Base-by-base conservation (phyloP, 2,329 filamentous ascomycete genomes). In the Trichophyton equinum region DNA sequence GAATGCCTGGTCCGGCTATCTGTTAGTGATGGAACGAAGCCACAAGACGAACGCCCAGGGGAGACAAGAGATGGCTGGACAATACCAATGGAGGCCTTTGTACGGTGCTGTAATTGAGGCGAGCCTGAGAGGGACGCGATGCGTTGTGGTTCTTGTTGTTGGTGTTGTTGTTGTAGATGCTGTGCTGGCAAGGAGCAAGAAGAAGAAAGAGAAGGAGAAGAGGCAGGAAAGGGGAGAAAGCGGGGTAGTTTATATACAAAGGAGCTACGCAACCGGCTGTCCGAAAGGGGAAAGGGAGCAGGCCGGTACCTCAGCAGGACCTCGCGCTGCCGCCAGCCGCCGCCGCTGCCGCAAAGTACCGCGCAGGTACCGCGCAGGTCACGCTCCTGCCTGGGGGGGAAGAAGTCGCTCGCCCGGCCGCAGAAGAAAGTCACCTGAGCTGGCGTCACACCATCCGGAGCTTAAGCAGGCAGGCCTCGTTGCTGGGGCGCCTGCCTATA, bases 361-460 rank as follows among this genome's bases (percentile, higher is more conserved):
- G 46, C 20, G 20, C 22, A 51, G 6, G 46, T 51, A 51, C 46
- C 46, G 20, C 46, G 8, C 46, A 25, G 44, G 44, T 25, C 33
- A 47, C 18, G 9, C 44, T 30, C 46, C 15, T 13, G 11, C 33
- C 33, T 38, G 33, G 33, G 9, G 1, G 33, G 27, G 25, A 18
- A 22, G 22, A 22, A 22, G 22, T 2, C 22, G 22, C 2, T 22
- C 22, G 22, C 22, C 22, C 33, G 33, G 11, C 33, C 11, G 33
- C 33, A 18, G 18, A 18, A 18, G 2, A 38, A 13, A 44, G 51
- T 55, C 51, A 55, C 51, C 51, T 55, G 51, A 55, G 51, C 51
- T 55, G 51, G 51, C 51, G 51, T 55, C 51, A 55, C 51, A 55
- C 51, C 27, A 47, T 47, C 44, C 46, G 27, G 51, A 55, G 51